Evolutionary conservation across 176 grass and related monocot species (phyloP).

Genomic region (Zoysia pacifica): DNA sequence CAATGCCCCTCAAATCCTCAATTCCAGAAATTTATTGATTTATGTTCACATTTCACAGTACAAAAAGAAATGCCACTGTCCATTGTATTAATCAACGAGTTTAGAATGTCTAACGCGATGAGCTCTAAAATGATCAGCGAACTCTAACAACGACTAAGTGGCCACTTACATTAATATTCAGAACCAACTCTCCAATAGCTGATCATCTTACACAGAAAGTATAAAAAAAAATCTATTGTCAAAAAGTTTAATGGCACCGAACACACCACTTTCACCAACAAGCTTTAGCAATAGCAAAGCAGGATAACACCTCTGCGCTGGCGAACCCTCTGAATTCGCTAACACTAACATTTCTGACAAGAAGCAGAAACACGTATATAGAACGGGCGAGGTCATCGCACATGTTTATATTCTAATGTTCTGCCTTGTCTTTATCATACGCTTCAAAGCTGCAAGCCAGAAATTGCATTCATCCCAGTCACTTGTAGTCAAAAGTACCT

Average conservation of each 20-base stretch:
- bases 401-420: constrained; percentile 64
- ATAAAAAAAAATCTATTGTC: constrained; percentile 31
- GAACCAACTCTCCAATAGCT: constrained; percentile 37
- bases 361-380: constrained; percentile 54
- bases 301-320: constrained; percentile 34
- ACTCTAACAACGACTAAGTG: constrained; percentile 36
- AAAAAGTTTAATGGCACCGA: constrained; percentile 29
- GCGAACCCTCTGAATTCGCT: constrained; percentile 41
- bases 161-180: constrained; percentile 38
- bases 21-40: constrained; percentile 33
- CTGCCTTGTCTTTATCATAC: constrained; percentile 90
- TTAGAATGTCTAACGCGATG: background rate
- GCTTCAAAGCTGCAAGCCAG: constrained; percentile 92
- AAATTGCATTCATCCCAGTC: constrained; percentile 98
- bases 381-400: constrained; percentile 35
- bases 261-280: constrained; percentile 43
- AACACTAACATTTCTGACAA: constrained; percentile 37
- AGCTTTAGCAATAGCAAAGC: constrained; percentile 18
- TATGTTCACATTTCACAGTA: constrained; percentile 14
- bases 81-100: constrained; percentile 35
- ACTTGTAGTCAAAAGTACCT: constrained; percentile 86
- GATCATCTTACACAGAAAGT: constrained; percentile 30
- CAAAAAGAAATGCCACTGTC: constrained; percentile 6
- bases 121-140: constrained; percentile 31
- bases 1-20: background rate